Evolutionary conservation across 2,329 filamentous ascomycete genomes (phyloP).

Genomic region (Trichoderma simmonsii): DNA sequence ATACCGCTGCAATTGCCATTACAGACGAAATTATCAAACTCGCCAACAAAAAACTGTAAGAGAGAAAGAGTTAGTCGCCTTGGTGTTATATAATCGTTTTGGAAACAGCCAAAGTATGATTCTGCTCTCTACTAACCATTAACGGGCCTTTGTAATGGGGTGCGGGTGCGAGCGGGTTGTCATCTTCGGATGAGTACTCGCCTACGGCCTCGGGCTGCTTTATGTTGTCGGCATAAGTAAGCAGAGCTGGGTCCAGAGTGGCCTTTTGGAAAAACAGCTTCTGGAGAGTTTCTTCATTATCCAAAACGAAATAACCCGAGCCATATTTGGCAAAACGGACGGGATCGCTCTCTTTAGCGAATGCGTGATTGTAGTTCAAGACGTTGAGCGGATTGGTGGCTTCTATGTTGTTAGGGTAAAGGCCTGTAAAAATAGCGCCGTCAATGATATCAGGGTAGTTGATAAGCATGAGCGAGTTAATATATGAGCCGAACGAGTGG

Average conservation of each 20-base stretch:
- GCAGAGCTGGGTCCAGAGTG: neutral
- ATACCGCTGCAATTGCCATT: too few species aligned
- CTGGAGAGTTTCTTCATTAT: neutral
- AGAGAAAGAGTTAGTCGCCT: too few species aligned
- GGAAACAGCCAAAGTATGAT: too few species aligned
- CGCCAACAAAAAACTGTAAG: too few species aligned
- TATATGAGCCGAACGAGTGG: too few species aligned
- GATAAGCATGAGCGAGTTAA: neutral
- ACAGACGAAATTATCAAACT: too few species aligned
- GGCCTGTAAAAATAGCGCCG: neutral
- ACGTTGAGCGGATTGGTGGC: neutral
- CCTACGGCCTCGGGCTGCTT: neutral
- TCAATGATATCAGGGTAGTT: neutral
- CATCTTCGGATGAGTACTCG: neutral
- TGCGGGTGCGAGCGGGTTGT: neutral
- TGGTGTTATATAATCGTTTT: too few species aligned
- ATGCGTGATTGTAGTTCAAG: constrained; percentile 1
- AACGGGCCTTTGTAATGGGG: neutral
- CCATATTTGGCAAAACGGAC: neutral
- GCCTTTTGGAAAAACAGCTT: neutral
- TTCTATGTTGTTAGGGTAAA: neutral
- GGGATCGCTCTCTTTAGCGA: neutral
- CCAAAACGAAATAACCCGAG: neutral
- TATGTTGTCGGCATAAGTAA: neutral
- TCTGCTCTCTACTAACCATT: neutral